phyloP scores from a whole-genome alignment of 805 yeast species.

The Sugiyamaella smithiae region DNA sequence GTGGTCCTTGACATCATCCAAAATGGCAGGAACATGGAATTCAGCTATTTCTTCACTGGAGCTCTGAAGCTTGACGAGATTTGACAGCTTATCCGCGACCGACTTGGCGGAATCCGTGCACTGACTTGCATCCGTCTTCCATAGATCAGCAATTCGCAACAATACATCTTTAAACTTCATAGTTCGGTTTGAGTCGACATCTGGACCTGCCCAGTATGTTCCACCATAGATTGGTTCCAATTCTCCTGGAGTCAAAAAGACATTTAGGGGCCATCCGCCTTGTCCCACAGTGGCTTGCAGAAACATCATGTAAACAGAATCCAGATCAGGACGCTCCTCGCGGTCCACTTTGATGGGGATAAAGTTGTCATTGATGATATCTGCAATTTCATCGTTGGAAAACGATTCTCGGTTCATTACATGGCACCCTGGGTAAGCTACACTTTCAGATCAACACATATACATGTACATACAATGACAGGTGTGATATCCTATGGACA shows the following conservation, averaged over 20 bases:
- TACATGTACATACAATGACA: constrained; percentile 31
- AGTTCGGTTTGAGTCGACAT: constrained; percentile 16
- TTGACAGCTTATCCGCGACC: constrained; percentile 25
- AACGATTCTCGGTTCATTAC: constrained; percentile 38
- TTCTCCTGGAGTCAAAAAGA: constrained; percentile 35
- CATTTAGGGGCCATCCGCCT: constrained; percentile 43
- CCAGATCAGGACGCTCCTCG: constrained; percentile 41
- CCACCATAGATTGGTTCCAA: constrained; percentile 39
- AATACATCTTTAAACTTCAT: constrained; percentile 33
- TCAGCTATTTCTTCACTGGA: constrained; percentile 8
- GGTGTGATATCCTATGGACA: constrained; percentile 38
- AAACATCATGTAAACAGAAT: constrained; percentile 38
- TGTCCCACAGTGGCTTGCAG: constrained; percentile 37
- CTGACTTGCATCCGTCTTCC: constrained; percentile 31
- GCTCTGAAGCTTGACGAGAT: constrained; percentile 28
- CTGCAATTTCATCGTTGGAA: constrained; percentile 28
- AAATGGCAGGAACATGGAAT: constrained; percentile 10
- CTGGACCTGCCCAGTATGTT: constrained; percentile 39
- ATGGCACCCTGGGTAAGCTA: constrained; percentile 36
- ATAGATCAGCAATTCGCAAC: constrained; percentile 29
- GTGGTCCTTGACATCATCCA: constrained; percentile 28
- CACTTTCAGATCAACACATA: too few relatives aligned
- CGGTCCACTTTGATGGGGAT: constrained; percentile 39
- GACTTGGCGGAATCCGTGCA: constrained; percentile 30
- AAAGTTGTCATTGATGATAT: constrained; percentile 31